These are phyloP conservation scores for Blastomyces parvus DNA, from an alignment of 2,329 filamentous ascomycete genomes.

Conservation along the genomic window DNA sequence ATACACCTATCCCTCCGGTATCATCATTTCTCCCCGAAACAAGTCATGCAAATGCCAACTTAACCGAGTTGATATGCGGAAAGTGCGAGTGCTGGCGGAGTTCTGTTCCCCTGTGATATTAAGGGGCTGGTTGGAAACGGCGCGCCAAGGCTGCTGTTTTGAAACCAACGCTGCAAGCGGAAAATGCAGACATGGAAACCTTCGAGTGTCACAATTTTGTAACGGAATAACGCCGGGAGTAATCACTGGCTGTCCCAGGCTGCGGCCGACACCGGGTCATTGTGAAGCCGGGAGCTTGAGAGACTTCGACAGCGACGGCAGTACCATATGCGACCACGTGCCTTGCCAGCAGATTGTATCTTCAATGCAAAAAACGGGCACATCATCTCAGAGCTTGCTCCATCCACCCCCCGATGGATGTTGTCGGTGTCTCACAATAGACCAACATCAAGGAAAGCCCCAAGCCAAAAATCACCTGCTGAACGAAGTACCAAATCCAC, in stretches of 20 bases:
- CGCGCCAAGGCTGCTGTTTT: not conserved
- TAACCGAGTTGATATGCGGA: constrained; percentile 2
- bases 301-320: not conserved
- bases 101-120: constrained; percentile 7
- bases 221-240: not conserved
- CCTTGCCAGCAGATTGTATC: not conserved
- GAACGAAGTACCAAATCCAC: not conserved
- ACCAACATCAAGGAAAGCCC: not conserved
- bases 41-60: not conserved
- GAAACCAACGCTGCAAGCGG: not conserved
- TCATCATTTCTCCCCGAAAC: constrained; percentile 3
- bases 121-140: not conserved
- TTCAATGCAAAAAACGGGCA: not conserved
- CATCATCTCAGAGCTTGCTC: not conserved
- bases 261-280: not conserved
- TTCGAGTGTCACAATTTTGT: not conserved
- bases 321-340: not conserved
- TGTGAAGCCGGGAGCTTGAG: not conserved
- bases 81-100: constrained; percentile 3
- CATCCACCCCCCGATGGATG: not conserved
- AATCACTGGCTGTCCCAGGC: not conserved
- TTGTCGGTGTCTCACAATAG: not conserved
- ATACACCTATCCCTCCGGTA: constrained; percentile 7
- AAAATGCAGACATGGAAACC: not conserved
- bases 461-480: not conserved